Conservation (phyloP, 177 flowering plant species). For the Vitis hybrid region DNA sequence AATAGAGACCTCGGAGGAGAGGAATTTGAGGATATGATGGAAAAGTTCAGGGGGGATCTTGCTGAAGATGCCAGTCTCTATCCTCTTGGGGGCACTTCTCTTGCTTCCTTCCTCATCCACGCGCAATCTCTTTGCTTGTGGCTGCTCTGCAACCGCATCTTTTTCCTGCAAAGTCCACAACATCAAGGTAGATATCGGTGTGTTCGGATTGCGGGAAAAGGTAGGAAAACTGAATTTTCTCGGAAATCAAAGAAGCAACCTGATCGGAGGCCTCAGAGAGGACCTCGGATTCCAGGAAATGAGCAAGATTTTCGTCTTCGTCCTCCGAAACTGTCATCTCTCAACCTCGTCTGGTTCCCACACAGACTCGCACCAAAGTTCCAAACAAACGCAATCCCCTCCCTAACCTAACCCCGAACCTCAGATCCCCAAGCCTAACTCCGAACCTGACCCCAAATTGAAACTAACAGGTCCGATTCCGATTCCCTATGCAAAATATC, state of each 20-base stretch:
- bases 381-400: not conserved
- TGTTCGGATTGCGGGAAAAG: not conserved
- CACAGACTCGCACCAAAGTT: not conserved
- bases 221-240: not conserved
- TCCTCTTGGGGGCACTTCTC: constrained; percentile 27
- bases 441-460: no score
- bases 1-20: constrained; percentile 79
- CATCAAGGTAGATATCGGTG: not conserved
- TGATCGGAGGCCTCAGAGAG: constrained; percentile 58
- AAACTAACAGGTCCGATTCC: no score
- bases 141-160: constrained; percentile 11
- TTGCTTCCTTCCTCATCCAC: constrained; percentile 11
- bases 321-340: constrained; percentile 53
- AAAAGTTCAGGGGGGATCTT: constrained; percentile 80
- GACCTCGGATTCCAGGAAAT: constrained; percentile 82
- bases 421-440: not conserved
- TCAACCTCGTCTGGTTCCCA: not conserved
- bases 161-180: constrained; percentile 26
- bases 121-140: constrained; percentile 39
- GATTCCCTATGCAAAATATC: no score
- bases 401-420: not conserved
- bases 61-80: constrained; percentile 70
- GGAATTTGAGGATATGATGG: constrained; percentile 81
- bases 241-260: constrained; percentile 15
- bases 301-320: constrained; percentile 68